Evolutionary conservation across 306 rosid genomes (phyloP), one percentile per base, ranked within the genome.

Genomic region (Canavalia ensiformis): DNA sequence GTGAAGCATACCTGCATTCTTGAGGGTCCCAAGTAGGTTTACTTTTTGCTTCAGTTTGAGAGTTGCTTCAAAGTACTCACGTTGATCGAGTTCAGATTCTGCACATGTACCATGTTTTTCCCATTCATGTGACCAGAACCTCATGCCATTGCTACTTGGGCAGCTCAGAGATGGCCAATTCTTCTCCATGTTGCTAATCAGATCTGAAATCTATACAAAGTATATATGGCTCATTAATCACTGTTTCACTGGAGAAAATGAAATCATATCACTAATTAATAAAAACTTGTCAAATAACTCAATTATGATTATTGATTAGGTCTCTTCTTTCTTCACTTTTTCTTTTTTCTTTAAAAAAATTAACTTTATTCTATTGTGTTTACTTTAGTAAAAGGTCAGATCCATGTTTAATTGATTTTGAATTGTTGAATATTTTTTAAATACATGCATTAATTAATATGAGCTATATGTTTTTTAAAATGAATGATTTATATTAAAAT

Each of bases 101-200:
- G 93, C 54, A n/a, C 97, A 95, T 3, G 98, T 95, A 0, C 97
- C 98, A 30, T 92, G 97, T 67, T 95, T 95, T 47, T 91, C 87
- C 98, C 98, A 95, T 76, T 92, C 97, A 3, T 92, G 97, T n/a
- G 97, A 82, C 97, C 97, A 94, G 55, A 92, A 94, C 76, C 91
- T 87, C 13, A 81, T 3, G 2, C 92, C 94, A 28, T 91, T 89
- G 89, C 98, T 90, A 52, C 98, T 92, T 10, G 97, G 97, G 86
- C 98, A 92, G 77, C 94, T 91, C 13, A 94, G 80, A 0, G 98
- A 87, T 49, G 98, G 97, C 98, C 98, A 94, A 0, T 74, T 18
- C 82, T 85, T 81, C 64, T 85, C 83, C 86, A 92, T 76, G 68
- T 46, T 88, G 51, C 74, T 62, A 49, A 88, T 62, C 1, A 94